Base-by-base conservation (phyloP, 805 yeast genomes). In the Metahyphopichia silvanorum region DNA sequence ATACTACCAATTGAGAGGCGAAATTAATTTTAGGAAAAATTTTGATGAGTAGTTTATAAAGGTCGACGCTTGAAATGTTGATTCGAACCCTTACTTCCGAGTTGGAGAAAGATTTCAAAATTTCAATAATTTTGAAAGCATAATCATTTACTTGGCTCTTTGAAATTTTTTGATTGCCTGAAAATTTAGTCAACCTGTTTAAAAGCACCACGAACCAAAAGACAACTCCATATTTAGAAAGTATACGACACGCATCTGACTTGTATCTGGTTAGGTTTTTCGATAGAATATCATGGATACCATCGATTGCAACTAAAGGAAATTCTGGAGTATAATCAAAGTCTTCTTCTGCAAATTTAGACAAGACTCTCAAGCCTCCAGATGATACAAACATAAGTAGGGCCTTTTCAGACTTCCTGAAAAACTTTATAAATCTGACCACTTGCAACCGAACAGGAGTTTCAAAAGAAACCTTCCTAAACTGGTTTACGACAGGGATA, bases 341-440 rank as follows among this genome's bases (percentile, higher is more conserved):
- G 37, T 71, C 75, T 33, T 66, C 75, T 34, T 70, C 75, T 3
- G 71, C 57, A 38, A 72, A 66, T 23, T 66, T 64, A 1, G 70
- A 47, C 19, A 72, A 49, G 3, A 71, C 62, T 19, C 63, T 50
- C 14, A 74, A 49, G 0, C 75, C 74, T 3, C 77, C 77, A 32
- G 67, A 54, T 3, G 73, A 63, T 4, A 71, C 57, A 38, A 71
- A 66, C 59, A 61, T 55, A 4, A 62, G 49, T 9, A 69, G 38
- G 2, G 69, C 63, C 16, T 40, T 44, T 11, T 59, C 62, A 7
- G 70, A 63, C n/a, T 46, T 41, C 16, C 51, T 42, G 16, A 69
- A 55, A 12, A 49, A 45, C 21, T 55, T 42, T 8, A 66, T 50
- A 33, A 67, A 66, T 22, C 46, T 42, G 6, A 58, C 63, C 11